phyloP scores from a whole-genome alignment of 164 flowering plant genomes.

The Magnolia officinalis region DNA sequence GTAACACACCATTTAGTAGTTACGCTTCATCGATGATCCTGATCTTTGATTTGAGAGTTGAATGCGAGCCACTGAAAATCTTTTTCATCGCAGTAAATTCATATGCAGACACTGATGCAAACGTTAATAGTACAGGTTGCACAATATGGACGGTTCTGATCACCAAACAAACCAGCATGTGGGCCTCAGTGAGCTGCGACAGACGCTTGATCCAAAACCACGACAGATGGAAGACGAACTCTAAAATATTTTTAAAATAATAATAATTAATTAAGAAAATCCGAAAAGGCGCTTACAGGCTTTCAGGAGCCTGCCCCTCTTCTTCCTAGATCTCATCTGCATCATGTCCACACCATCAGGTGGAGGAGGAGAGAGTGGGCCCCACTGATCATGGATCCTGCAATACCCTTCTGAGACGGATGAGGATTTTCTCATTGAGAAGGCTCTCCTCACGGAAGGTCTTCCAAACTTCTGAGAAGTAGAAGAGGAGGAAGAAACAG shows the following conservation, averaged over 20 bases:
- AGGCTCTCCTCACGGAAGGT: constrained; percentile 34
- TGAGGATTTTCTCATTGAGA: constrained; percentile 50
- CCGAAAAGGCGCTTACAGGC: constrained; percentile 21
- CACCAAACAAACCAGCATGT: too few relatives aligned
- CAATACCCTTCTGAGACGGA: constrained; percentile 54
- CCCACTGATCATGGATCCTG: constrained; percentile 50
- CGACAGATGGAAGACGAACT: too few relatives aligned
- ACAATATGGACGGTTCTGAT: too few relatives aligned
- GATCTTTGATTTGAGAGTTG: too few relatives aligned
- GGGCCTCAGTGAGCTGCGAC: too few relatives aligned
- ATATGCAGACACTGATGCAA: too few relatives aligned
- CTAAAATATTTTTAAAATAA: background rate
- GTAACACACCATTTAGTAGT: too few relatives aligned
- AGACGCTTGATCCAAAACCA: too few relatives aligned
- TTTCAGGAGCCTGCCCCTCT: constrained; percentile 10
- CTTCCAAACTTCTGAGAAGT: constrained; percentile 18
- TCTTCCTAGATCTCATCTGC: constrained; percentile 13
- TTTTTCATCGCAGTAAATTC: too few relatives aligned
- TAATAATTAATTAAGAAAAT: background rate
- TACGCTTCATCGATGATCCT: too few relatives aligned
- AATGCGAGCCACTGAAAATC: too few relatives aligned
- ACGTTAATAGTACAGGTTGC: too few relatives aligned
- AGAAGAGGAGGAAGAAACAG: constrained; percentile 32
- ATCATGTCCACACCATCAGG: background rate
- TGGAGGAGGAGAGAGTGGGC: constrained; percentile 2